Conservation (phyloP, 257 asterid species). For the Solanum dulcamara region DNA sequence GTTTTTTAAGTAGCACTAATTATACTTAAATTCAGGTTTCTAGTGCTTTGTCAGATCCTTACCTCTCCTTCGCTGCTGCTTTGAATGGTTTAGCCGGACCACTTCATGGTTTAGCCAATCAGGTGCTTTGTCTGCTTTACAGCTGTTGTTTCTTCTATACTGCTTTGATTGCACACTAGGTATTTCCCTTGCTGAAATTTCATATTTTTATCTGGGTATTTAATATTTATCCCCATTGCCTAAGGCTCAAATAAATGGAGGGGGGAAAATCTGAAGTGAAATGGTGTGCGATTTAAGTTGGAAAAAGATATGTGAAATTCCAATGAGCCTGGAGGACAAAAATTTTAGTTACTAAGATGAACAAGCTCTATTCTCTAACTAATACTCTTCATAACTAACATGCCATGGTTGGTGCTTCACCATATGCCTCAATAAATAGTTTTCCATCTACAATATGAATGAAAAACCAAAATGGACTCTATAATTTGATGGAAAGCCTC, state of each 20-base stretch:
- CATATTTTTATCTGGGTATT: background rate
- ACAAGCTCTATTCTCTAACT: background rate
- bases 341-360: background rate
- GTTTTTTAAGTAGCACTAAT: background rate
- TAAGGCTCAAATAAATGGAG: background rate
- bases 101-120: conserved; percentile 98
- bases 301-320: background rate
- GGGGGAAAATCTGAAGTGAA: background rate
- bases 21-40: conserved; percentile 54
- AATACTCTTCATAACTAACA: background rate
- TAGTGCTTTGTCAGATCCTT: conserved; percentile 98
- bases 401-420: background rate
- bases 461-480: background rate
- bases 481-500: background rate
- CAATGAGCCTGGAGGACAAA: background rate
- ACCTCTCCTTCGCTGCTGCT: conserved; percentile 98
- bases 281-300: background rate
- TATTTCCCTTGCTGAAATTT: background rate
- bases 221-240: background rate
- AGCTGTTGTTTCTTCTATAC: background rate
- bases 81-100: conserved; percentile 99
- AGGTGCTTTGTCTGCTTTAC: conserved; percentile 35
- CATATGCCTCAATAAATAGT: background rate
- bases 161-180: background rate
- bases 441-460: background rate